Evolutionary conservation across 768 basidiomycete species (phyloP), one percentile per base, ranked within the genome.

Genomic region (Suillus weaverae): DNA sequence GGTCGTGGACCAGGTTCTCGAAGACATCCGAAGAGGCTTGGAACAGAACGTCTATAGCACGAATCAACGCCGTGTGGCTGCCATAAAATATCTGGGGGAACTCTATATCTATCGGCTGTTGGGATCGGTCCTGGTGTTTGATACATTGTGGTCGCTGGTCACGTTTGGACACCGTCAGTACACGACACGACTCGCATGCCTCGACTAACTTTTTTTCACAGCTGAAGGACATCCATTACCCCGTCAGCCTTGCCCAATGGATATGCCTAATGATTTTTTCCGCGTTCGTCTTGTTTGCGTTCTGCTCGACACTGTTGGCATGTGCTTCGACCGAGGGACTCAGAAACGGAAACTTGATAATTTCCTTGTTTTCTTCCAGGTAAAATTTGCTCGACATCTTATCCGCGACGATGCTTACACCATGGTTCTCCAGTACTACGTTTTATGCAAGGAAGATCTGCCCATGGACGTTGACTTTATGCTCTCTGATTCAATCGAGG

Each of bases 401-500:
- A 13, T 48, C 35, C 11, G 16, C 60, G 61, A 10, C 54, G 48
- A 59, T 35, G 57, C 60, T 66, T n/a, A 70, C 60, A 16, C 39
- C 48, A 35, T 43, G 43, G 20, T 0, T 62, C 32, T 26, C 59
- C 65, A 89, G 86, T 89, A 95, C 64, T 99, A 99, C 75, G 82
- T 92, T 18, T 82, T 89, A n/a, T 93, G 92, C 80, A 99, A 99
- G 78, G 84, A 89, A 53, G 81, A 87, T 30, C 75, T 96, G n/a
- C 90, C 97, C 0, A 96, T 98, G 95, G 97, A 99, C 67, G 91
- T 97, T 13, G 96, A 97, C 61, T 99, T 99, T 77, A 97, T 98
- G 94, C 76, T 97, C 8, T 87, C 88, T 0, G 97, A 99, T 75
- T 97, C 97, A 1, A 77, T 99, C 10, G 96, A 99, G 80, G 94